Evolutionary conservation across 2,329 filamentous ascomycete genomes (phyloP), one percentile per base, ranked within the genome.

Genomic region (Aspergillus piperis): DNA sequence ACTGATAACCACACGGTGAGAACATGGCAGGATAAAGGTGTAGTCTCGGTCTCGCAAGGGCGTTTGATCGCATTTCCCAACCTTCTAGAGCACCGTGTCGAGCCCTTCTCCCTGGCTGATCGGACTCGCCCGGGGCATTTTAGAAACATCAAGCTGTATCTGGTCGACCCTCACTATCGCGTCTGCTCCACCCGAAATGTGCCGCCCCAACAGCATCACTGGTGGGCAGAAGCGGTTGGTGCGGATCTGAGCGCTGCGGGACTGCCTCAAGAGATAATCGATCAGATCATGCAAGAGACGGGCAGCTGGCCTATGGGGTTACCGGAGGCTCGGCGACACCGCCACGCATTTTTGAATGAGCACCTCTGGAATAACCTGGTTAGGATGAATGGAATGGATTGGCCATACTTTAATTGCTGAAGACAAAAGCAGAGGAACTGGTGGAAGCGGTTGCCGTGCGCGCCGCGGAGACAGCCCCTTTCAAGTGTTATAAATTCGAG

Each of bases 121-220:
- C 6, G 15, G 6, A 21, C 32, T 8, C 48, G 53, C 15, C 21
- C 58, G 6, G 58, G 58, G 7, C 58, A 62, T 23, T 55, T 25
- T 10, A 50, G 57, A n/a, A 55, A 54, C 27, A 48, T 62, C 19
- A 56, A 44, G 2, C 8, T 61, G 15, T 56, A 53, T 8, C 50
- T 63, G 2, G 51, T 63, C 21, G 61, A 61, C n/a, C 61, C 58
- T 3, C 42, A 63, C 23, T 44, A 48, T 7, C 51, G 58, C 19
- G 52, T 58, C 10, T 54, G 56, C 8, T 63, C 61, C 5, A 55
- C 61, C 7, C 58, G 58, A 0, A 63, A 63, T 50, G 54, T 63
- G 1, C 58, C 54, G 1, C 61, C 61, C 19, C 61, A 58, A 32
- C 30, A 57, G 11, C 54, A 58, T 41, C 58, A 63, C 38, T 63